Conservation (phyloP, 306 rosid genomes). For the Lotus japonicus region DNA sequence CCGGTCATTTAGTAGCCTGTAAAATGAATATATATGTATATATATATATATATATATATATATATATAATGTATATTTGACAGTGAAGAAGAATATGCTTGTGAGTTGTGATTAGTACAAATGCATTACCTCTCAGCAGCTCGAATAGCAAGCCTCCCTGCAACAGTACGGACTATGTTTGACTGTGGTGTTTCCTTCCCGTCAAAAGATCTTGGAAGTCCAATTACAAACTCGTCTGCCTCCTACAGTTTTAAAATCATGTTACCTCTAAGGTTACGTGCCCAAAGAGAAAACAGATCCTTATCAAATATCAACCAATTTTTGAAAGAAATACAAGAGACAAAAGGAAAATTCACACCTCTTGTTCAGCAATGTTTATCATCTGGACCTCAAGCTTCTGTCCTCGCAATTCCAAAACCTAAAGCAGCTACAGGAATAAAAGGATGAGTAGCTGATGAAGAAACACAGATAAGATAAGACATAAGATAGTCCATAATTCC, state of each 20-base stretch:
- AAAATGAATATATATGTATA: no score
- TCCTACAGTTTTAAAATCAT: conserved; percentile 43
- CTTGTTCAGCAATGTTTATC: conserved; percentile 61
- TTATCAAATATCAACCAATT: not conserved
- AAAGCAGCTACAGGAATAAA: conserved; percentile 10
- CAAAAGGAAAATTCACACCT: conserved; percentile 26
- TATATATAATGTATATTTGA: not conserved
- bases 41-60: no score
- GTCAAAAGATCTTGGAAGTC: conserved; percentile 72
- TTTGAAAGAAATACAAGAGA: not conserved
- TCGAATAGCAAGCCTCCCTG: conserved; percentile 69
- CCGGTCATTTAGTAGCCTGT: no score
- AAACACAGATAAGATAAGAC: not conserved
- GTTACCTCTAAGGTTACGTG: not conserved
- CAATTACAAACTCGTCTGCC: conserved; percentile 83
- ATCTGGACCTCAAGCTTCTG: conserved; percentile 74
- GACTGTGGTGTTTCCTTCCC: conserved; percentile 91
- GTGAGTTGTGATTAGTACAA: not conserved
- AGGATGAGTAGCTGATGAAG: not conserved
- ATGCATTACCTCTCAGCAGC: conserved; percentile 72
- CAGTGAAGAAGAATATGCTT: conserved; percentile 4
- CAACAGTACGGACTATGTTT: conserved; percentile 69
- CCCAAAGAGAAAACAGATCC: not conserved
- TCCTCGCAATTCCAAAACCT: conserved; percentile 89
- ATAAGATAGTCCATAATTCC: not conserved